Base-by-base conservation (phyloP, 257 asterid genomes). In the Thymus mandschuricus region DNA sequence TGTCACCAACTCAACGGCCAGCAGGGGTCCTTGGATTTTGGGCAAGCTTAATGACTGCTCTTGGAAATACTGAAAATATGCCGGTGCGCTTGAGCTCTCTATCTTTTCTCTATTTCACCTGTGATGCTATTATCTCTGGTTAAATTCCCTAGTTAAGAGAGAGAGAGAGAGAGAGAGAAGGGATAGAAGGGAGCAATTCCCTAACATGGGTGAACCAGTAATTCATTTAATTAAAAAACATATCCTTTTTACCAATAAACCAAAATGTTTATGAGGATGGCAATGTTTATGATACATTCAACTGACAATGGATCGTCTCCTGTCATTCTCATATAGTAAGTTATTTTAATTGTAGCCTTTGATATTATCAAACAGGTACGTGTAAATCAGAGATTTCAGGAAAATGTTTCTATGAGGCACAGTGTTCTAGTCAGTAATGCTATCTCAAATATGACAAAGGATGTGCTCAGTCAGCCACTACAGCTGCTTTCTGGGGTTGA, bases 1-100 rank as follows among this genome's bases (percentile, higher is more conserved):
- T 95, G 99, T 95, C 99, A 68, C 99, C 99, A 64, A 88, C 96
- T 80, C 99, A 95, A 79, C 90, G 99, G 54, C 99, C 99, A 66
- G 98, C 90, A 9, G 99, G 99, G 75, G 99, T 95, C 84, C 99
- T 95, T 78, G 99, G 99, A 60, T 95, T 95, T 81, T 95, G 99
- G 99, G 90, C 99, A 66, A 92, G 98, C 83, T 86, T 95, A 83
- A 95, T 95, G 99, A 95, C 99, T 64, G 99, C 99, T 29, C 95
- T 95, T 58, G 99, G 99, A 76, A 95, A 95, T 81, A 91, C 96
- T 44, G 99, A 95, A 87, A 92, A 92, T 78, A 95, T 95, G 99
- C 91, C 97, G 65, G 99, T 92, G 81, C 92, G 95, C 83, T 72
- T 69, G 59, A 15, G 21, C 51, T 81, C 65, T 70, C 71, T 54